These are phyloP conservation scores for Tetrahymena malaccensis DNA, from an alignment of 73 alveolate species.

Conservation along the genomic window DNA sequence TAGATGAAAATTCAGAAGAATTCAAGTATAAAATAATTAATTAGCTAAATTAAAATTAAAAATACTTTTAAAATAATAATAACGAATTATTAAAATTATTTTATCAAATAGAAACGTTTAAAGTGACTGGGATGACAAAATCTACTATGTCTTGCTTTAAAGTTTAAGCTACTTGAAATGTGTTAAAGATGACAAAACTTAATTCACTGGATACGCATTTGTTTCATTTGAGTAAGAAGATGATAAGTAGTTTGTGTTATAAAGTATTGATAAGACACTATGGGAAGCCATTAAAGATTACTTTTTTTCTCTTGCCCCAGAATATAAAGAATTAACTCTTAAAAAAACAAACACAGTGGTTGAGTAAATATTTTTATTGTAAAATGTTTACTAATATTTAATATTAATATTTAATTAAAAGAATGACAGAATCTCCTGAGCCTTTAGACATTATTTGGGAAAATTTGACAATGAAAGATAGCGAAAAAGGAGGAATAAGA, in stretches of 20 bases:
- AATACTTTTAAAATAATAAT: too few species aligned
- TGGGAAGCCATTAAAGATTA: not conserved
- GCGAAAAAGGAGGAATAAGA: not conserved
- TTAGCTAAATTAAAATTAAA: too few species aligned
- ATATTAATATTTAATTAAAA: too few species aligned
- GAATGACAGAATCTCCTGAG: slow-evolving; percentile 43
- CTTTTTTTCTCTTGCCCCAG: not conserved
- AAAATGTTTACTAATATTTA: too few species aligned
- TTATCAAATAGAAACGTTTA: not conserved
- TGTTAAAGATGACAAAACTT: not conserved
- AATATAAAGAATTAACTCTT: not conserved
- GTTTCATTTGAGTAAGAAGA: slow-evolving; percentile 18
- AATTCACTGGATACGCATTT: slow-evolving; percentile 24
- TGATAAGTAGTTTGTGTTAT: not conserved
- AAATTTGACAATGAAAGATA: not conserved
- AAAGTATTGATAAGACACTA: not conserved
- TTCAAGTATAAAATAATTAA: not conserved
- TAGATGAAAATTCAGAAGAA: not conserved
- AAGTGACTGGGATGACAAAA: not conserved
- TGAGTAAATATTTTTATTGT: not conserved
- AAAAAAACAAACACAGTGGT: not conserved
- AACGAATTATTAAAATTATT: too few species aligned
- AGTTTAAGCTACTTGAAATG: not conserved
- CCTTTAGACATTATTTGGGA: slow-evolving; percentile 42
- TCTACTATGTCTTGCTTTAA: not conserved